Base-by-base conservation (phyloP, 2,329 filamentous ascomycete genomes). In the Phyllosticta capitalensis region DNA sequence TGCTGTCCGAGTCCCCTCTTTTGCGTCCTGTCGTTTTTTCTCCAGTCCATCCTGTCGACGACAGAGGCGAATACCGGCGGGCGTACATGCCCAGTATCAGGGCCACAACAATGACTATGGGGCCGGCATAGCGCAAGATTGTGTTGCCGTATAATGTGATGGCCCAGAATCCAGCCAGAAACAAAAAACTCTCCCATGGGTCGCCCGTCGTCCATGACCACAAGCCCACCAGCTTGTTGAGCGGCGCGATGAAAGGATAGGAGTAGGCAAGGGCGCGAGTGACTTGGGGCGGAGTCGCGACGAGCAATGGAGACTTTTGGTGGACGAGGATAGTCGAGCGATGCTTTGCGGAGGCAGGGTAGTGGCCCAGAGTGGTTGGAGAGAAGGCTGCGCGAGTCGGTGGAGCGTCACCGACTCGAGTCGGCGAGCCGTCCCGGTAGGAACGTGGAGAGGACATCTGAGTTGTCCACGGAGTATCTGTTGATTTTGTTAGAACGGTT, bases 181-280 rank as follows among this genome's bases (percentile, higher is more conserved):
- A 73, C 62, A 99, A 78, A 69, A 97, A 99, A 78, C 92, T 96
- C 78, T 97, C 91, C 92, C 92, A 99, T 0, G 92, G 86, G 71
- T 99, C 94, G 48, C 84, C 88, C 0, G 88, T 92, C 9, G 90
- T 96, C 94, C 94, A 99, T 76, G 89, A 96, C 63, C 99, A 70
- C 62, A 99, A 77, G 0, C 92, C 94, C 2, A 83, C 87, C 17
- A 95, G 74, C 69, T 88, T 89, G 72, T 96, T 97, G 60, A 97
- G 78, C 5, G 92, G 91, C 7, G 96, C 78, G 7, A 99, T 79
- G 71, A 96, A 97, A 0, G 94, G 92, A 71, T 99, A 92, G 64
- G 92, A 96, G 72, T 97, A 96, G 64, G 92, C 92, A 62, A 99
- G 81, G 14, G 92, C 92, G 66, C 94, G 85, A 2, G 94, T 99